Percentiles rank a stretch among this genome's conserved stretches.
These are phyloP conservation scores for Colletotrichum brevisporum DNA, from an alignment of 2,329 filamentous ascomycete genomes.

Conservation along the genomic window DNA sequence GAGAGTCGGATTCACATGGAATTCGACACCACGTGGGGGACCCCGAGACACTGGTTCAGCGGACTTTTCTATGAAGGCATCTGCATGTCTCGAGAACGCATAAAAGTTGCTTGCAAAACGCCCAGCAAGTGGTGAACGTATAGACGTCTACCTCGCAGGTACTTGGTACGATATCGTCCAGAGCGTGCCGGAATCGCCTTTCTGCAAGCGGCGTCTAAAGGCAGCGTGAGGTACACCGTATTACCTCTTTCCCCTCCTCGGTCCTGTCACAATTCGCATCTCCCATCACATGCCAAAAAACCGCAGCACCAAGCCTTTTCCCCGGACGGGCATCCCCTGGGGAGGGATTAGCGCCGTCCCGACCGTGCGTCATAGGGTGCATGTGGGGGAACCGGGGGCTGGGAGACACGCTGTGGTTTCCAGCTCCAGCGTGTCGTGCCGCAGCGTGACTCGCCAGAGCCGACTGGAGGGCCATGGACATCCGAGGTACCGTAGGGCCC, in stretches of 20 bases:
- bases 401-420: background rate
- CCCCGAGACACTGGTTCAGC: conserved; percentile 20
- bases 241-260: background rate
- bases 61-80: background rate
- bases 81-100: background rate
- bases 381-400: conserved; percentile 38
- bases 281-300: conserved; percentile 39
- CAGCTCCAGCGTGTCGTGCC: conserved; percentile 18
- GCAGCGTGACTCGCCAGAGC: conserved; percentile 36
- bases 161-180: background rate
- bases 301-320: conserved; percentile 21
- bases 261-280: conserved; percentile 28
- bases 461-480: conserved; percentile 28
- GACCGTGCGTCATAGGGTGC: conserved; percentile 37
- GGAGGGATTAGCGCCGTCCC: conserved; percentile 27
- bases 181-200: background rate
- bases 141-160: background rate
- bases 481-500: conserved; percentile 31
- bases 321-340: conserved; percentile 32
- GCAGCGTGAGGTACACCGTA: background rate
- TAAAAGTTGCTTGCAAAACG: background rate
- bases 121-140: background rate
- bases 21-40: conserved; percentile 22
- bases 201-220: background rate
- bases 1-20: conserved; percentile 31